Conservation (phyloP, 1,284 basidiomycete genomes). For the Sporisorium exsertum region DNA sequence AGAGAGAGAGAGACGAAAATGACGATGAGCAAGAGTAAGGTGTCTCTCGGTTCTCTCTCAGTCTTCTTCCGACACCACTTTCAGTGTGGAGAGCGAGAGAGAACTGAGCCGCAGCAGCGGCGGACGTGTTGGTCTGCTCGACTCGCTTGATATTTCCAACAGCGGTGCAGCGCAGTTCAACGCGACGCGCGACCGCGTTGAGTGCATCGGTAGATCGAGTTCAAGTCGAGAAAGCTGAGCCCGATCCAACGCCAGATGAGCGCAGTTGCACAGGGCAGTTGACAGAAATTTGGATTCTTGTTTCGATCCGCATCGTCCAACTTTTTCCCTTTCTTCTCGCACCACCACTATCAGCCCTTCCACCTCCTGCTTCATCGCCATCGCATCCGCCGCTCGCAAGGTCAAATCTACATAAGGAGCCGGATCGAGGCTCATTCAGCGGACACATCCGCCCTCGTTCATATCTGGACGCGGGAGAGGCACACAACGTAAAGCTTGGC, state of each 20-base stretch:
- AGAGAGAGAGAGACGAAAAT: neutral
- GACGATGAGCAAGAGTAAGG: neutral
- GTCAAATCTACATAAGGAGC: neutral
- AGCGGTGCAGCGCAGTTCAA: slow-evolving; percentile 24
- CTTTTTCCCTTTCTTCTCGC: slow-evolving; percentile 3
- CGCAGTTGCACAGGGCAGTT: slow-evolving; percentile 14
- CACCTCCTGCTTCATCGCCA: neutral
- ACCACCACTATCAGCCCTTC: neutral
- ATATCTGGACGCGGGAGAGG: neutral
- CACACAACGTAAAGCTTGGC: neutral
- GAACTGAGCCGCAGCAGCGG: neutral
- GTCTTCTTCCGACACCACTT: neutral
- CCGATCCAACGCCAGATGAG: slow-evolving; percentile 12
- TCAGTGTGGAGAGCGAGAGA: slow-evolving; percentile 16
- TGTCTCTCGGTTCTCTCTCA: neutral
- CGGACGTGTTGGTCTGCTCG: slow-evolving; percentile 35
- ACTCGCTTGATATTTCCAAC: slow-evolving; percentile 15
- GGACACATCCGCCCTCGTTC: neutral
- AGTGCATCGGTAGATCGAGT: slow-evolving; percentile 13
- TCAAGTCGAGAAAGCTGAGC: neutral
- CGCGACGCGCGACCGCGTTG: slow-evolving; percentile 34
- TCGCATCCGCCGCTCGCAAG: neutral
- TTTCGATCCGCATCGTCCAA: slow-evolving; percentile 4
- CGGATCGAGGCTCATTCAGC: neutral
- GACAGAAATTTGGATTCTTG: neutral